These are phyloP conservation scores for Dunaliella primolecta DNA, from an alignment of 139 green algal species.

Conservation along the genomic window DNA sequence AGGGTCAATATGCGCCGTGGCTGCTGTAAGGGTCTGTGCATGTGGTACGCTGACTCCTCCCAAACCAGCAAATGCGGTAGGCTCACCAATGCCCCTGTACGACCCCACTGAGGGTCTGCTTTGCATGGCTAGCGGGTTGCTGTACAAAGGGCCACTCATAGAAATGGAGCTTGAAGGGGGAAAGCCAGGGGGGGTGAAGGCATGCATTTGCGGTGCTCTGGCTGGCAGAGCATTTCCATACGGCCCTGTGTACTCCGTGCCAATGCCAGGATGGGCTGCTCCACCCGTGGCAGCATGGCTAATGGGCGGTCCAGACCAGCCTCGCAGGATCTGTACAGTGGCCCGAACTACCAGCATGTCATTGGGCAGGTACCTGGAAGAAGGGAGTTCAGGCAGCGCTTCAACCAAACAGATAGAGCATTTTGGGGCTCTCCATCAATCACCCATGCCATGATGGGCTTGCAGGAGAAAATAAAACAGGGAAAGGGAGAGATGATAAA, in stretches of 20 bases:
- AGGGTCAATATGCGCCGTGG: background rate
- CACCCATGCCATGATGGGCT: background rate
- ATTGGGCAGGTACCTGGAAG: constrained; percentile 32
- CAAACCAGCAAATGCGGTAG: background rate
- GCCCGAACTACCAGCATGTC: constrained; percentile 39
- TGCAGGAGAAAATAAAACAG: too few species aligned
- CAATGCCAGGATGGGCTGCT: background rate
- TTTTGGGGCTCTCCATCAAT: background rate
- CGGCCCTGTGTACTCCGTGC: background rate
- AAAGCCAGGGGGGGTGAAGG: background rate
- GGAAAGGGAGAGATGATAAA: too few species aligned
- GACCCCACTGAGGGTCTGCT: too few species aligned
- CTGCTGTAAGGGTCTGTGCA: too few species aligned
- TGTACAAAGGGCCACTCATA: background rate
- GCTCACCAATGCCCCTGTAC: background rate
- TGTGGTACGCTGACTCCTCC: too few species aligned
- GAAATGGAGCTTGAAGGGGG: background rate
- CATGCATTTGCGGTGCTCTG: background rate
- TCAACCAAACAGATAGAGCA: background rate
- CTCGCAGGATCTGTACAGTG: constrained; percentile 43
- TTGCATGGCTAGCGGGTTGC: background rate
- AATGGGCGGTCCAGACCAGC: constrained; percentile 34
- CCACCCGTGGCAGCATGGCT: constrained; percentile 8
- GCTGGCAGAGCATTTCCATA: background rate
- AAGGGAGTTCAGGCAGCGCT: background rate